These are phyloP conservation scores for Cercophora samala DNA, from an alignment of 495 filamentous ascomycete species.

Conservation along the genomic window DNA sequence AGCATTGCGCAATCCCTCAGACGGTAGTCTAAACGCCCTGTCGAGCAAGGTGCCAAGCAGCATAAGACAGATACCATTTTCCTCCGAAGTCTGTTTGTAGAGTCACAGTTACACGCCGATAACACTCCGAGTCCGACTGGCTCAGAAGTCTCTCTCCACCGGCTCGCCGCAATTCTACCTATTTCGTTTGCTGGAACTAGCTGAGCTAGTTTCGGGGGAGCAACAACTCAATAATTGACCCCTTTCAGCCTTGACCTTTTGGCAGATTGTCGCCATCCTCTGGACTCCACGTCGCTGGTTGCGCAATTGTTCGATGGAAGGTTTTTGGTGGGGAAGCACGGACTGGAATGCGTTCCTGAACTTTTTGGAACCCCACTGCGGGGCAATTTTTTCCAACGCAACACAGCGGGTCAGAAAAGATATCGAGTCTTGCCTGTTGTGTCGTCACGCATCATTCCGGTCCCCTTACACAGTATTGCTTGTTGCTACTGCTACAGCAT, in stretches of 20 bases:
- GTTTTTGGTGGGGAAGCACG: neutral
- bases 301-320: neutral
- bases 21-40: neutral
- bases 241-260: neutral
- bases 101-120: neutral
- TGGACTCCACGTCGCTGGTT: neutral
- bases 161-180: neutral
- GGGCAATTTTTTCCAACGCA: constrained; percentile 12
- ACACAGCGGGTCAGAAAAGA: neutral
- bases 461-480: neutral
- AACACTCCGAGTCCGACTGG: neutral
- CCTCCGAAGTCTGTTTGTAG: neutral
- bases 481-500: neutral
- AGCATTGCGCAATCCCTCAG: constrained; percentile 1
- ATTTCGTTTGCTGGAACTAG: neutral
- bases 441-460: neutral
- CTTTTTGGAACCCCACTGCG: constrained; percentile 14
- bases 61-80: neutral
- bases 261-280: too few species aligned
- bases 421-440: neutral
- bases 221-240: neutral
- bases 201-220: neutral
- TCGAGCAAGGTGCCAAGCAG: neutral
- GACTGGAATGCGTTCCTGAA: neutral
- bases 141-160: neutral